phyloP scores from a whole-genome alignment of 495 filamentous ascomycete species.

The Rhypophila decipiens region DNA sequence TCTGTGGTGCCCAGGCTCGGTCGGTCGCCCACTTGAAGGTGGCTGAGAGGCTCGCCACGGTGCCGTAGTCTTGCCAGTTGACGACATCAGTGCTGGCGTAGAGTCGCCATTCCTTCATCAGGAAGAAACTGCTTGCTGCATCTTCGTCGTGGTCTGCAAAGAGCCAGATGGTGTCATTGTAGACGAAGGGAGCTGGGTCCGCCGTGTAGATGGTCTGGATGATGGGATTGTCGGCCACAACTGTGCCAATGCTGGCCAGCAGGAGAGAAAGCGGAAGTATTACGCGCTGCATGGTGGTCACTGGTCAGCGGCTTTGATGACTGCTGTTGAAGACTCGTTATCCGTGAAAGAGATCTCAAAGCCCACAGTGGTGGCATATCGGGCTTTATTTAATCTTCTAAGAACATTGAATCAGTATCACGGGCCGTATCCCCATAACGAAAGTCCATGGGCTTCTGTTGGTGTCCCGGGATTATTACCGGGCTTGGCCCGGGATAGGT shows the following conservation, averaged over 20 bases:
- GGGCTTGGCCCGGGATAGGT: no score
- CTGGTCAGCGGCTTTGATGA: no score
- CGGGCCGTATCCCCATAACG: no score
- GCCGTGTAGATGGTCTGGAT: conserved; percentile 22
- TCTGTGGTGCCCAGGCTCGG: conserved; percentile 16
- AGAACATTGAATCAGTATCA: no score
- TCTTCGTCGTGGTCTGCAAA: conserved; percentile 26
- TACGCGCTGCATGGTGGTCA: no score
- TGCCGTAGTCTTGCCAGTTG: conserved; percentile 25
- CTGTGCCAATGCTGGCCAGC: conserved; percentile 1
- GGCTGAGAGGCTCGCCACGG: conserved; percentile 7
- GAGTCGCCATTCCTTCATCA: conserved; percentile 25
- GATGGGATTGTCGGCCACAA: conserved; percentile 16
- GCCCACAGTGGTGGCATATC: no score
- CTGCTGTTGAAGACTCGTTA: no score
- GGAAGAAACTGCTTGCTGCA: conserved; percentile 17
- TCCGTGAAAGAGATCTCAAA: no score
- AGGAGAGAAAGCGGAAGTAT: no score
- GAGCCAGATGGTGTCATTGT: conserved; percentile 22
- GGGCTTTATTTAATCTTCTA: no score
- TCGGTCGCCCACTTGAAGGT: conserved; percentile 11
- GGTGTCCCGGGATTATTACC: no score
- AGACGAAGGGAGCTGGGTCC: conserved; percentile 25
- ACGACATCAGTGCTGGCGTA: conserved; percentile 25
- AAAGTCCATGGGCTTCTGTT: no score